Evolutionary conservation across 1,139 yeast species (phyloP).

Genomic region (Debaryomyces nepalensis): DNA sequence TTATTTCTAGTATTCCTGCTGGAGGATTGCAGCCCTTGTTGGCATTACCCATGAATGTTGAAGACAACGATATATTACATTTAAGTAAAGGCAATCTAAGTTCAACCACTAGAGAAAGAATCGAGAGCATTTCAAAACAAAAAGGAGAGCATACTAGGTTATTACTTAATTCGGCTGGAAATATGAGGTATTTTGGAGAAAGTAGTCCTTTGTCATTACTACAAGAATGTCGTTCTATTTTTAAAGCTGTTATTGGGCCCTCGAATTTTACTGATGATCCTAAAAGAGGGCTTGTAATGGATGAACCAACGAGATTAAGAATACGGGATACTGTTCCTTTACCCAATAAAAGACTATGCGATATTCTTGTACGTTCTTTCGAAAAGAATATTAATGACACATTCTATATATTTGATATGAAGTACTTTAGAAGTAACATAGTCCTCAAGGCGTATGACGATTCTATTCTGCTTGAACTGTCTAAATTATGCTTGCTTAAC

Average conservation of each 20-base stretch:
- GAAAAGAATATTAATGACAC: slow-evolving; percentile 39
- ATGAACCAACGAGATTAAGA: slow-evolving; percentile 29
- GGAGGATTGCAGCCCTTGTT: slow-evolving; percentile 32
- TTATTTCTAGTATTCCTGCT: slow-evolving; percentile 21
- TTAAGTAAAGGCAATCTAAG: too few species aligned
- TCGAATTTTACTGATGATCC: slow-evolving; percentile 42
- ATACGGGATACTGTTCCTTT: slow-evolving; percentile 22
- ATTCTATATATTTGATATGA: slow-evolving; percentile 40
- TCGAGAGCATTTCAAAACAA: slow-evolving; percentile 20
- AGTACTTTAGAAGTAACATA: slow-evolving; percentile 30
- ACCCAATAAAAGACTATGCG: slow-evolving; percentile 27
- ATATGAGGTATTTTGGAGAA: slow-evolving; percentile 32
- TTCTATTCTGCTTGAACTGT: slow-evolving; percentile 18
- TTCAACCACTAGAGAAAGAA: neutral
- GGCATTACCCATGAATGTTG: slow-evolving; percentile 26
- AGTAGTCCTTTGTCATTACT: slow-evolving; percentile 31
- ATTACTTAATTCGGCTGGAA: slow-evolving; percentile 26
- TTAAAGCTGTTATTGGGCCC: slow-evolving; percentile 21
- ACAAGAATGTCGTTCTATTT: slow-evolving; percentile 30
- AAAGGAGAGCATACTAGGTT: slow-evolving; percentile 24
- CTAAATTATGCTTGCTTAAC: slow-evolving; percentile 35
- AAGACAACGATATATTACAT: neutral
- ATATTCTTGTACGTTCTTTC: slow-evolving; percentile 33
- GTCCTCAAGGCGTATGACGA: slow-evolving; percentile 31
- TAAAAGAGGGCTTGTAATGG: slow-evolving; percentile 36